Conservation (phyloP, 192 early-diverging fungal genomes). For the Coemansia javaensis region DNA sequence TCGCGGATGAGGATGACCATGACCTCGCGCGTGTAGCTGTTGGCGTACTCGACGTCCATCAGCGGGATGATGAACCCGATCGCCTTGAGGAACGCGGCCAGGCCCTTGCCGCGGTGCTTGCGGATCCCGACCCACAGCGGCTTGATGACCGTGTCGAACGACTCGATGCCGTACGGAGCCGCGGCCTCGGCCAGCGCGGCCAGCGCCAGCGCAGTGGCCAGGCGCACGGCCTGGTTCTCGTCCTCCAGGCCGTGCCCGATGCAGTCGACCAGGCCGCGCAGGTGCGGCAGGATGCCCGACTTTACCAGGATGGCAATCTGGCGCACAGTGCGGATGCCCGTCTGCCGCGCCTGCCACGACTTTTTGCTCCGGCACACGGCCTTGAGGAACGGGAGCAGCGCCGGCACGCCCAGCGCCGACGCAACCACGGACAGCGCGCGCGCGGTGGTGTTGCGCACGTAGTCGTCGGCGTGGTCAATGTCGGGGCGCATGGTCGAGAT, state of each 20-base stretch:
- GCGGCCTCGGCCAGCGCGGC: slow-evolving; percentile 95
- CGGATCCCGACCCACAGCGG: slow-evolving; percentile 92
- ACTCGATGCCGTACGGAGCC: slow-evolving; percentile 97
- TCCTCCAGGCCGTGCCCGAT: slow-evolving; percentile 90
- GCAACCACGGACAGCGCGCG: slow-evolving; percentile 97
- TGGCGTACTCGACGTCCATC: slow-evolving; percentile 94
- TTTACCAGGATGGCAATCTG: slow-evolving; percentile 95
- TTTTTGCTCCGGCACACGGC: slow-evolving; percentile 94
- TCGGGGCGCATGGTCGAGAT: slow-evolving; percentile 99
- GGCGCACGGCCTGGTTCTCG: slow-evolving; percentile 95
- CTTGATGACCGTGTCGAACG: slow-evolving; percentile 84
- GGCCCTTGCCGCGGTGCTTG: slow-evolving; percentile 90
- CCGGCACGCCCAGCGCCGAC: slow-evolving; percentile 91
- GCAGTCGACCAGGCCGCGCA: slow-evolving; percentile 86
- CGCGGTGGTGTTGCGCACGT: slow-evolving; percentile 96
- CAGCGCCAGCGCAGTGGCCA: slow-evolving; percentile 90
- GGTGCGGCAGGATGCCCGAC: slow-evolving; percentile 90
- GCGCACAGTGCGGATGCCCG: slow-evolving; percentile 95
- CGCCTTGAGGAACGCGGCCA: slow-evolving; percentile 98
- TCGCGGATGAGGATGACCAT: slow-evolving; percentile 91
- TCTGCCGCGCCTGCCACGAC: slow-evolving; percentile 98
- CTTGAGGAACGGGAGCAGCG: slow-evolving; percentile 89
- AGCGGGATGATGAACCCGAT: slow-evolving; percentile 97
- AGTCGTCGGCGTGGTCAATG: slow-evolving; percentile 97
- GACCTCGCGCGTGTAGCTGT: slow-evolving; percentile 89